Base-by-base conservation (phyloP, 768 basidiomycete species). In the Dioszegia aurantiaca region DNA sequence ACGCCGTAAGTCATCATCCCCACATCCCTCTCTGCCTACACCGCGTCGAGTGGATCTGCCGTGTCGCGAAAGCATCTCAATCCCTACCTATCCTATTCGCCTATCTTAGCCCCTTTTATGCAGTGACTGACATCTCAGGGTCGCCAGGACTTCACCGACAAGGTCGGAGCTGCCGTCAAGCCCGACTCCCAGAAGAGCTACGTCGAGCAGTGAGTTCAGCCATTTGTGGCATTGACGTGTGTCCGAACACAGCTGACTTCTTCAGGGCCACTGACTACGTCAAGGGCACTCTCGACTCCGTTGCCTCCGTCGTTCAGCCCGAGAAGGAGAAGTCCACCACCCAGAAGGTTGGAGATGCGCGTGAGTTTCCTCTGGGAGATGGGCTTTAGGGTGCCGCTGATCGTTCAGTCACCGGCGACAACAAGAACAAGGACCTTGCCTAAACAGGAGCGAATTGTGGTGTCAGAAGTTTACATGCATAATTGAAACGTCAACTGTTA, bases 281-380 rank as follows among this genome's bases (percentile, higher is more conserved):
- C 19, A 40, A 17, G 45, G 44, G 68, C 62, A 19, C 39, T 55
- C 28, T 69, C n/a, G 70, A 72, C 65, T 46, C 63, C 37, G 67
- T 57, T 44, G 70, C 67, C 51, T 72, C 70, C 27, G 70, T 58
- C 45, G 60, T 59, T 47, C 70, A 72, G 58, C 70, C 70, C 58
- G 62, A 72, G 56, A 43, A 69, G 52, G 70, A 72, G 70, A 68
- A 69, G 60, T 58, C 65, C 37, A 72, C 67, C 63, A 69, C 70
- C 61, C 70, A 69, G 63, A 69, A 72, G 63, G 44, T 71, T 46
- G 67, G 69, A 39, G 67, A 71, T 43, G 64, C 69, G 31, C 23
- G 63, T 65, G 33, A 60, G 63, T 60, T n/a, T n/a, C 14, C 24
- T n/a, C n/a, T n/a, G n/a, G n/a, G n/a, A n/a, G n/a, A n/a, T n/a